phyloP scores from a whole-genome alignment of 306 rosid species.

The Purshia tridentata region DNA sequence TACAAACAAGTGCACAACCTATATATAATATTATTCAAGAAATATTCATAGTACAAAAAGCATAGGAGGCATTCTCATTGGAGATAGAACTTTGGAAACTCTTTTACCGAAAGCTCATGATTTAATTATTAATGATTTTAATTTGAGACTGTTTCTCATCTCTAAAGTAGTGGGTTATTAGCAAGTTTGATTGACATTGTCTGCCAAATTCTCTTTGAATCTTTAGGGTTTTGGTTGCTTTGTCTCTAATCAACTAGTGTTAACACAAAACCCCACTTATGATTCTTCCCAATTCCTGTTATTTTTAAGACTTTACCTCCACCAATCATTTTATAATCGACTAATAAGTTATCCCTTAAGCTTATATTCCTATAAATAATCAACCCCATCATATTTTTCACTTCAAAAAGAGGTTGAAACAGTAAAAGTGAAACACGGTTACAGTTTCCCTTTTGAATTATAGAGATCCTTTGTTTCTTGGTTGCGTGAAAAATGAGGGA shows the following conservation, averaged over 20 bases:
- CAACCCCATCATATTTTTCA: conserved; percentile 8
- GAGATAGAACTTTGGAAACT: conserved; percentile 16
- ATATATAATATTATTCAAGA: neutral
- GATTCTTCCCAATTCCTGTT: conserved; percentile 7
- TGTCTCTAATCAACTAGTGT: conserved; percentile 33
- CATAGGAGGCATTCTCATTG: conserved; percentile 26
- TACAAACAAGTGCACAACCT: no score
- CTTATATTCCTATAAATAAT: conserved; percentile 15
- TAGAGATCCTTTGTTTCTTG: neutral
- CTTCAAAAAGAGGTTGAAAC: conserved; percentile 8
- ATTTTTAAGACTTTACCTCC: neutral
- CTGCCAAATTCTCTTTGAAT: conserved; percentile 25
- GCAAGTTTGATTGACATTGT: conserved; percentile 24
- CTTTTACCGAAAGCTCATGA: conserved; percentile 2
- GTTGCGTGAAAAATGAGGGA: conserved; percentile 27
- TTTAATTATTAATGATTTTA: neutral
- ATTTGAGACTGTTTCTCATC: no score
- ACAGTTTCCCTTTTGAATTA: conserved; percentile 5
- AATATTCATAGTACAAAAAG: conserved; percentile 15
- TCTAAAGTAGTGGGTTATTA: conserved; percentile 6
- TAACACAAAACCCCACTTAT: conserved; percentile 20
- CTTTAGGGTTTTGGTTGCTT: conserved; percentile 25
- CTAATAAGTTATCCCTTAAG: neutral
- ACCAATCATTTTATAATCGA: conserved; percentile 16
- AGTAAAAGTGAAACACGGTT: conserved; percentile 29